phyloP scores from a whole-genome alignment of 148 eudicot species.

The Rhododendron vialii region DNA sequence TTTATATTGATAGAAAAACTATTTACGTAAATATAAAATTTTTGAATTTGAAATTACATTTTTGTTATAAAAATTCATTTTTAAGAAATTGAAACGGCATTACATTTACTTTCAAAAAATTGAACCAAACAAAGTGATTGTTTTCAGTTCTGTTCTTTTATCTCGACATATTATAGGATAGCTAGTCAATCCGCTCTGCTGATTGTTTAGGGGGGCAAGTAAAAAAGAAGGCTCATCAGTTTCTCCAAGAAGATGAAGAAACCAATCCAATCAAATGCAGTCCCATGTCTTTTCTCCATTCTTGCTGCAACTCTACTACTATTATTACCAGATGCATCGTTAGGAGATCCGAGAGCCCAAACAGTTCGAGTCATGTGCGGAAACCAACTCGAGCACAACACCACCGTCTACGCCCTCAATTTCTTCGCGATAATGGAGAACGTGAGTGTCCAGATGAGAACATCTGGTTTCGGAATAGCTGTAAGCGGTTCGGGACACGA shows the following conservation, averaged over 20 bases:
- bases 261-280: slow-evolving; percentile 1
- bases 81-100: too few species aligned
- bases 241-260: slow-evolving; percentile 7
- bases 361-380: slow-evolving; percentile 20
- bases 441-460: slow-evolving; percentile 30
- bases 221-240: background rate
- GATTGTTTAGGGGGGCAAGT: background rate
- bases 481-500: slow-evolving; percentile 27
- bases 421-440: slow-evolving; percentile 32
- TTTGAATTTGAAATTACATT: too few species aligned
- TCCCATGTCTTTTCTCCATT: background rate
- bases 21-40: too few species aligned
- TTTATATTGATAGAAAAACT: too few species aligned
- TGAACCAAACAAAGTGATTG: too few species aligned
- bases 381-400: slow-evolving; percentile 19
- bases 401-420: slow-evolving; percentile 19
- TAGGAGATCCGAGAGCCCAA: slow-evolving; percentile 23
- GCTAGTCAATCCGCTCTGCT: background rate
- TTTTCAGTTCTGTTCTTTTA: background rate
- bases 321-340: background rate
- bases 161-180: too few species aligned
- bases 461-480: slow-evolving; percentile 30
- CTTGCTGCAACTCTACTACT: slow-evolving; percentile 5
- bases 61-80: too few species aligned
- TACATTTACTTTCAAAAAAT: too few species aligned